Evolutionary conservation across 345 rosid species (phyloP).

Genomic region (Eucalyptus curtisii): DNA sequence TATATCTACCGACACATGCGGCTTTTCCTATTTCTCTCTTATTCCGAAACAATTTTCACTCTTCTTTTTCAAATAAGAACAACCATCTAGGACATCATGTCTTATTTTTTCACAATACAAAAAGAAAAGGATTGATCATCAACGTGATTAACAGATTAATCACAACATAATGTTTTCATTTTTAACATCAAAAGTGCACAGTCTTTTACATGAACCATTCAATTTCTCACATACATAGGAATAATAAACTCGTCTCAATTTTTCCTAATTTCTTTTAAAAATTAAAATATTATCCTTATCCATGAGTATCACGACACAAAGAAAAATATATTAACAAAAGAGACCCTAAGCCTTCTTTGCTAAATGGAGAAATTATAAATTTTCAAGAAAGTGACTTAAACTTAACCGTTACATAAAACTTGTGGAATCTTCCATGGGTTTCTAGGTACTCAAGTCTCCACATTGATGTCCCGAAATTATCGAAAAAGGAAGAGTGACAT

Average conservation of each 20-base stretch:
- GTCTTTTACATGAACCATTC: neutral
- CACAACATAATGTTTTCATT: neutral
- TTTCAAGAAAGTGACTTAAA: neutral
- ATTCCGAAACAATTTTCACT: fast-evolving
- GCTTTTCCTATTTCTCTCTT: neutral
- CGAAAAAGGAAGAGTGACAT: neutral
- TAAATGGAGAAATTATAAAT: neutral
- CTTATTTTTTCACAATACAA: fast-evolving
- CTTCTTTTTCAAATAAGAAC: neutral
- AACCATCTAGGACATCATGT: fast-evolving
- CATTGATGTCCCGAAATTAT: neutral
- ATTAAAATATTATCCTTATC: fast-evolving
- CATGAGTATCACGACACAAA: fast-evolving
- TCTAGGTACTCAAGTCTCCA: neutral
- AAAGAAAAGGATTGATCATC: too few relatives aligned
- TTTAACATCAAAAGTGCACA: fast-evolving
- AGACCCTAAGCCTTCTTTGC: neutral
- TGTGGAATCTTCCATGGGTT: fast-evolving
- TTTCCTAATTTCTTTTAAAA: neutral
- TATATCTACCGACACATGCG: too few relatives aligned
- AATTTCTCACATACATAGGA: neutral
- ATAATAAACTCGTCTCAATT: neutral
- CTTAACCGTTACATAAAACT: fast-evolving
- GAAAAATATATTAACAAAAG: fast-evolving
- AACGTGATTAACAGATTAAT: fast-evolving